Base-by-base conservation (phyloP, 148 eudicot species). In the Rhododendron ovatum region DNA sequence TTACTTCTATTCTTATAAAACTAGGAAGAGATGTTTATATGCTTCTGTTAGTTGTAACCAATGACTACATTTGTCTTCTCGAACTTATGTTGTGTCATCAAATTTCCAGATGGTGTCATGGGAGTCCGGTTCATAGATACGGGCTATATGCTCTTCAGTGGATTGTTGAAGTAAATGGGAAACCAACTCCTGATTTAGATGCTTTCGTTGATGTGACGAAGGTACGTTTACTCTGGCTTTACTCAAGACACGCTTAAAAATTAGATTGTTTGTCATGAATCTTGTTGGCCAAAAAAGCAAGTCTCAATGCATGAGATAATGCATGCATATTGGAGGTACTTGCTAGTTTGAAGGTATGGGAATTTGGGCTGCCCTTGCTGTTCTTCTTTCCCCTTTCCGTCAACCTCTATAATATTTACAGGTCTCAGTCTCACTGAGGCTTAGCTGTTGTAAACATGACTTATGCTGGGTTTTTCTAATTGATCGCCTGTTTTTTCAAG, bases 161-260 rank as follows among this genome's bases (percentile, higher is more conserved):
- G 99, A 97, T 97, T 74, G 94, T 97, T 55, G 98, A 95, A 91
- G 95, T 97, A 61, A 97, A 97, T 84, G 98, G 99, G 57, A 93
- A 94, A 88, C 96, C 93, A 83, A 97, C 98, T 47, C 98, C 99
- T 51, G 89, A 94, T 90, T 86, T 97, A 86, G 98, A 97, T 89
- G 92, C 98, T 82, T 95, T 95, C 86, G 94, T 95, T 84, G 90
- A 90, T 81, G 96, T 91, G 75, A 93, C 98, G 26, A 97, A 95
- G 99, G 99, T 97, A 92, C 45, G 79, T 43, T 67, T 59, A 65
- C 48, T 57, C 30, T 5, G 24, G 65, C 84, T 55, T 74, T 50
- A 12, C 28, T 43, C 45, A 20, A 83, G 69, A 78, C 71, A 37
- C 50, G 24, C 57, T 65, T 51, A 5, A 33, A 47, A 35, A 51